Evolutionary conservation across 2,329 filamentous ascomycete species (phyloP), one percentile per base, ranked within the genome.

Genomic region (Alternaria longipes): DNA sequence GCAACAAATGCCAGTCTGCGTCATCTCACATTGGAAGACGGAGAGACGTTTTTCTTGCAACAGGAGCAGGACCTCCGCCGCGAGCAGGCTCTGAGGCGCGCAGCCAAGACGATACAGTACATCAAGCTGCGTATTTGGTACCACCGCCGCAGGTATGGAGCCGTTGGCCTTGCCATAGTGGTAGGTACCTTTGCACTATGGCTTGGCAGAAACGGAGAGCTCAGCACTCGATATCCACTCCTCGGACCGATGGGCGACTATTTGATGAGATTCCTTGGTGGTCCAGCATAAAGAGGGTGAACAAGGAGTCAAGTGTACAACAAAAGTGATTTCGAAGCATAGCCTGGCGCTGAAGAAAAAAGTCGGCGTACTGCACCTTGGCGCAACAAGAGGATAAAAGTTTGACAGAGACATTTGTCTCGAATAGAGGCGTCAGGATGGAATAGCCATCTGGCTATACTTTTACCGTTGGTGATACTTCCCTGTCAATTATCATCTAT

Each of bases 41-140:
- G 92, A 2, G 82, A 89, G 63, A 76, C 73, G 5, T 86, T 89
- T 62, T 94, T 97, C 70, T 80, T 87, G 40, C 84, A 84, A 65
- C 94, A 98, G 76, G 87, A 88, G 4, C 83, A 82, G 56, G 90
- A 97, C 70, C 81, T 98, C n/a, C 81, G 83, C 56, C 86, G 89
- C 78, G 83, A 86, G 52, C 90, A 96, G 73, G 79, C 80, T 36
- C 26, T 66, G 38, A 62, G 62, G 20, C 56, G 53, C 6, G 49
- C 85, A 11, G 66, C 84, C 28, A 81, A 69, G 56, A 69, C 65
- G 7, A 67, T 85, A 32, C 80, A 71, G 47, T 66, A 68, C 9
- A 49, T 73, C 30, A 69, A 62, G 14, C 58, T 81, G 47, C 77
- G 84, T 26, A 68, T 90, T 24, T 89, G 87, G 86, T 90, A 95